These are phyloP conservation scores for Pseudoperonospora humuli DNA, from an alignment of 352 stramenopile species.

Conservation along the genomic window DNA sequence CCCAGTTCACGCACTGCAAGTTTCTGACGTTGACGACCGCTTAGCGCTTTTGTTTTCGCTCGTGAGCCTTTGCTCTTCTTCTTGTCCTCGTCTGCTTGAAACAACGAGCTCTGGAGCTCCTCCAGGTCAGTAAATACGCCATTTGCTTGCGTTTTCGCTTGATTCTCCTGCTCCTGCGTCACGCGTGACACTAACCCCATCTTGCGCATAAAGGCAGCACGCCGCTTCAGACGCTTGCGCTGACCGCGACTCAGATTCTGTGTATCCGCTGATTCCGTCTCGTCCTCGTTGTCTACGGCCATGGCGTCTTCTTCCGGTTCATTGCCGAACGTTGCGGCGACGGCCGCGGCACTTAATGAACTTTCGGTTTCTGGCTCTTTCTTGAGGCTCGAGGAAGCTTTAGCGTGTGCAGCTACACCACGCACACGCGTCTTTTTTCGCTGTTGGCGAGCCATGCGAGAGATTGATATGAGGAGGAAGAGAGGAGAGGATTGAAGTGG, in stretches of 20 bases:
- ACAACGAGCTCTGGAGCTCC: conserved; percentile 64
- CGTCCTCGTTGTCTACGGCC: conserved; percentile 29
- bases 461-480: neutral
- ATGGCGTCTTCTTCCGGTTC: conserved; percentile 23
- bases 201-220: conserved; percentile 76
- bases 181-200: conserved; percentile 78
- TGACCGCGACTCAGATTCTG: conserved; percentile 66
- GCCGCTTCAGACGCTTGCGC: conserved; percentile 78
- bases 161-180: conserved; percentile 38
- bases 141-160: conserved; percentile 36
- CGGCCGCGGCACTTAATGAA: conserved; percentile 39
- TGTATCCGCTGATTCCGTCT: conserved; percentile 18
- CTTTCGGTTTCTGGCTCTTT: conserved; percentile 13
- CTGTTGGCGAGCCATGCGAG: conserved; percentile 41
- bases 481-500: neutral
- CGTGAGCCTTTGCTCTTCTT: conserved; percentile 8
- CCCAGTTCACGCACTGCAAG: conserved; percentile 74
- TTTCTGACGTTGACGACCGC: conserved; percentile 77
- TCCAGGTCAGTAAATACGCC: conserved; percentile 67
- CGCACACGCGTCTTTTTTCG: conserved; percentile 56
- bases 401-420: conserved; percentile 40
- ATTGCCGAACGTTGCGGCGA: conserved; percentile 50
- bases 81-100: conserved; percentile 42
- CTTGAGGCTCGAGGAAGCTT: conserved; percentile 21
- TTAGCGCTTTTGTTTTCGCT: conserved; percentile 49